Base-by-base conservation (phyloP, 306 rosid species). In the Dicorynia guianensis region DNA sequence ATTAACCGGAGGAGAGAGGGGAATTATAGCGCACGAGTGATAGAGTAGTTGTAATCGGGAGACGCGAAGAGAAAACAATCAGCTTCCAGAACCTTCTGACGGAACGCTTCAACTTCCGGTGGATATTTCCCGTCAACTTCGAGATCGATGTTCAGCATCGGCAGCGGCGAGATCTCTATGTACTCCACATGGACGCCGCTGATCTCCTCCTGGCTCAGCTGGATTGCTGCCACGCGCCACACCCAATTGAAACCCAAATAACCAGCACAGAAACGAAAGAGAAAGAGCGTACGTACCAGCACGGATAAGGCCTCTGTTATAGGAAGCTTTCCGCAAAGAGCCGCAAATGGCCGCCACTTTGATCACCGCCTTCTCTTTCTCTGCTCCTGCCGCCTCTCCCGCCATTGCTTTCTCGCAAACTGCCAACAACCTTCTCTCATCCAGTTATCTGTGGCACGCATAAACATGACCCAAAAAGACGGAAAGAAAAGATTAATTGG, bases 41-140 rank as follows among this genome's bases (percentile, higher is more conserved):
- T 77, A 66, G 95, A 91, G 86, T 82, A 87, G 58, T 91, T 91
- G 80, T 91, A 91, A 82, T 91, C 95, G 15, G 97, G 97, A n/a
- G 91, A 87, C 70, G 95, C 95, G 43, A 92, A 89, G 68, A 92
- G 86, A 52, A 73, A 1, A 56, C 83, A 40, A 72, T 92, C 93
- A 3, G 95, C 93, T 63, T 76, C 87, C 1, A 66, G 85, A 79
- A 92, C 75, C 75, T 86, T 83, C 79, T 53, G 72, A 0, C 97
- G 93, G 73, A 89, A 87, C 4, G 82, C 87, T 59, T 91, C 89
- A 0, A 91, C 86, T 57, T 64, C 83, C 0, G 79, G 58, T 0
- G 95, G 93, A 68, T 47, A 91, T 0, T 64, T 82, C 30, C 95
- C 90, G 3, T 85, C 75, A 30, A 57, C 72, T 30, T 91, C 97